Percentiles rank a stretch among this genome's conserved stretches.
Evolutionary conservation across 2,329 filamentous ascomycete species (phyloP).

Genomic region (Calycina herbarum): DNA sequence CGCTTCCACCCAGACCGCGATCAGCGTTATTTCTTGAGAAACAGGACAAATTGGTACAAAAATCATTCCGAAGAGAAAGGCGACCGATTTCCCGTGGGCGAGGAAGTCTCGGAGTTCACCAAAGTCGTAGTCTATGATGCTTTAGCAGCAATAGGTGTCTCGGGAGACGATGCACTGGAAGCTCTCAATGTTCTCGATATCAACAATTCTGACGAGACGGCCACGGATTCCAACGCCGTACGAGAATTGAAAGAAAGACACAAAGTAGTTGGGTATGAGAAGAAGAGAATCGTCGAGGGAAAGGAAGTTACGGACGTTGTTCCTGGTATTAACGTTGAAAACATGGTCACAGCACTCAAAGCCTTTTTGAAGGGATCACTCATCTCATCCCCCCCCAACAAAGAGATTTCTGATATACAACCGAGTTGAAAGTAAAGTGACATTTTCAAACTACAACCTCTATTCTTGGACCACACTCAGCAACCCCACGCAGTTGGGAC

Average conservation of each 20-base stretch:
- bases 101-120: slow-evolving; percentile 28
- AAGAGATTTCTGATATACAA: not conserved
- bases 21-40: slow-evolving; percentile 29
- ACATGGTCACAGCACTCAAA: slow-evolving; percentile 9
- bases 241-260: not conserved
- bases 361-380: slow-evolving; percentile 18
- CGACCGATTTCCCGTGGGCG: slow-evolving; percentile 20
- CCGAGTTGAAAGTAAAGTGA: not conserved
- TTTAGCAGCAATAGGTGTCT: slow-evolving; percentile 31
- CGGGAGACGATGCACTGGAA: slow-evolving; percentile 29
- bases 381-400: not conserved
- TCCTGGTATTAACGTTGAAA: slow-evolving; percentile 8
- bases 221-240: not conserved
- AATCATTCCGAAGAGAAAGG: slow-evolving; percentile 8
- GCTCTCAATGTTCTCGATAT: slow-evolving; percentile 13
- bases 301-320: not conserved
- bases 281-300: not conserved
- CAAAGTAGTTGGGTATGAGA: slow-evolving; percentile 14
- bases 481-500: not conserved
- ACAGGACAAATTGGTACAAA: slow-evolving; percentile 26
- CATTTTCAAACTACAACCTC: not conserved
- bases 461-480: not conserved
- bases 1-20: slow-evolving; percentile 28
- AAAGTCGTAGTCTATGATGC: slow-evolving; percentile 34
- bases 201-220: not conserved